These are phyloP conservation scores for Claviceps humidiphila DNA, from an alignment of 2,329 filamentous ascomycete species.

Conservation along the genomic window DNA sequence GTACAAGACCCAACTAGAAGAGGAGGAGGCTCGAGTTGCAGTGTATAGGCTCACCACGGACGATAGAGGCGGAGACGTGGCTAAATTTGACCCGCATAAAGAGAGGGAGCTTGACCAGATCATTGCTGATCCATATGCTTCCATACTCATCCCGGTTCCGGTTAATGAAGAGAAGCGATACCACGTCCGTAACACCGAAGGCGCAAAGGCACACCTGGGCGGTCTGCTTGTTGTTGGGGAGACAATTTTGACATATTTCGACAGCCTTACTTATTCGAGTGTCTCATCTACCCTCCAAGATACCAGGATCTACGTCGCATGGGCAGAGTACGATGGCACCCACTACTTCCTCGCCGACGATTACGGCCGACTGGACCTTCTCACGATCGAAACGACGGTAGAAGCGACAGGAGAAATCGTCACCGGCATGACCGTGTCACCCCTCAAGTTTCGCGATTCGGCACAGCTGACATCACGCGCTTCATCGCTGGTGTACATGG, in stretches of 20 bases:
- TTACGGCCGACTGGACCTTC: conserved; percentile 72
- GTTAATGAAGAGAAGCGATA: conserved; percentile 46
- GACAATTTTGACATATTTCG: conserved; percentile 73
- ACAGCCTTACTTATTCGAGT: conserved; percentile 57
- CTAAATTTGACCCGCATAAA: conserved; percentile 40
- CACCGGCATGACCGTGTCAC: conserved; percentile 54
- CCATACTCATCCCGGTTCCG: conserved; percentile 49
- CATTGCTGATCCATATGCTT: conserved; percentile 41
- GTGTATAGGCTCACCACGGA: conserved; percentile 46
- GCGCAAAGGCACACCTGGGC: conserved; percentile 45
- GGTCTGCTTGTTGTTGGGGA: conserved; percentile 66
- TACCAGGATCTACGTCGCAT: conserved; percentile 79
- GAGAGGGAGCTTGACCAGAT: conserved; percentile 42
- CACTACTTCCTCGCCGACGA: conserved; percentile 86
- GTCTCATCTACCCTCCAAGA: conserved; percentile 54
- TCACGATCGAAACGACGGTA: conserved; percentile 61
- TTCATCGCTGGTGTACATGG: conserved; percentile 65
- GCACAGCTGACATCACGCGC: conserved; percentile 52
- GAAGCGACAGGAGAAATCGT: conserved; percentile 54
- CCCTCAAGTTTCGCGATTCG: conserved; percentile 17
- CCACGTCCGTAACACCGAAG: conserved; percentile 40
- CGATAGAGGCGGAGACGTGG: conserved; percentile 40
- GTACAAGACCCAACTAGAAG: conserved; percentile 40
- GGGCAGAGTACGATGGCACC: conserved; percentile 71
- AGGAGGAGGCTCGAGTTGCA: conserved; percentile 40